Evolutionary conservation across 345 rosid species (phyloP), one percentile per base, ranked within the genome.

Genomic region (Lepidium didymum): DNA sequence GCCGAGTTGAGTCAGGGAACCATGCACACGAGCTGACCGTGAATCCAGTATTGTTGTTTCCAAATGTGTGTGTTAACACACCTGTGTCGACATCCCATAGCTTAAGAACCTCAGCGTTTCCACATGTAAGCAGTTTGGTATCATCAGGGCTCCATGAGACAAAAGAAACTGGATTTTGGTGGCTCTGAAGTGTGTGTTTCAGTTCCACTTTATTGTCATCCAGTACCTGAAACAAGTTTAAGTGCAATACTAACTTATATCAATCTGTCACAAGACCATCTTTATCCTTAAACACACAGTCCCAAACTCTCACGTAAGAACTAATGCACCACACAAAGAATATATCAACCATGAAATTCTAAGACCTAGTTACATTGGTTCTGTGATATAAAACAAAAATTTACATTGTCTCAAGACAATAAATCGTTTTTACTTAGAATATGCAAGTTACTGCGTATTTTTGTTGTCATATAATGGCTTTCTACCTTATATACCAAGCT

Each of bases 11-110:
- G 85, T 90, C 94, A 36, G 97, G 97, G 82, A 90, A 88, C 96
- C 97, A 93, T 76, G 96, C 94, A 79, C 96, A 90, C 49, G 97
- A 88, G 84, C 96, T 86, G 72, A 88, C 90, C 16, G 82, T 71
- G 84, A 88, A 90, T 80, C 81, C 87, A 12, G 66, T 77, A 66
- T 84, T 85, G 53, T 77, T 75, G 72, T 87, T 91, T 68, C 94
- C 96, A 83, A 86, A 88, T 69, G 97, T 93, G 81, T 81, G 89
- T 80, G 68, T 81, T 85, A 94, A 87, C 73, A 80, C 77, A 83
- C 97, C 97, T 73, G 91, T 83, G 68, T 85, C 90, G 78, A 85
- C 89, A 70, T 93, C 97, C 97, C 98, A 93, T 52, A 93, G 83
- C 85, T 85, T 93, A 40, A 90, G 83, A 62, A 93, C 92, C 81